A percentile compares a stretch with the other conserved stretches of the same genome.
phyloP scores from a whole-genome alignment of 2,329 filamentous ascomycete species.

The Drechslerella coelobrocha region DNA sequence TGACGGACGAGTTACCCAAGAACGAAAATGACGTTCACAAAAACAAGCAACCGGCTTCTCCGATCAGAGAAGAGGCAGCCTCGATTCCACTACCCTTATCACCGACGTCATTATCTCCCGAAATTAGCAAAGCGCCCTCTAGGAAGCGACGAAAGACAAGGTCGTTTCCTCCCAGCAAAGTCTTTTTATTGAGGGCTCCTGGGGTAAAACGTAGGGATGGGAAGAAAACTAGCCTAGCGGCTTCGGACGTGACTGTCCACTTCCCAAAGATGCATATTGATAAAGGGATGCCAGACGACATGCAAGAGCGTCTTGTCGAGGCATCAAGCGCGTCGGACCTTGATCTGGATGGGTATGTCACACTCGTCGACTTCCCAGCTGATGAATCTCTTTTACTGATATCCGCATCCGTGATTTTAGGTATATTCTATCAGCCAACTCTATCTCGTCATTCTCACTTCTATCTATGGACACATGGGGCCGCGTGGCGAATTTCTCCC shows the following conservation, averaged over 20 bases:
- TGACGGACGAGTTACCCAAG: too few relatives aligned
- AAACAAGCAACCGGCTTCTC: slow-evolving; percentile 28
- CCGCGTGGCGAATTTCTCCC: slow-evolving; percentile 37
- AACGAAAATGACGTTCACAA: too few relatives aligned
- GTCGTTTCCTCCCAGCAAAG: slow-evolving; percentile 41
- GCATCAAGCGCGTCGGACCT: slow-evolving; percentile 43
- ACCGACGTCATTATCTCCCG: slow-evolving; percentile 24
- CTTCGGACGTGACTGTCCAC: slow-evolving; percentile 43
- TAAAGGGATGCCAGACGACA: slow-evolving; percentile 40
- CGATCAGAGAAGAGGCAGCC: slow-evolving; percentile 22
- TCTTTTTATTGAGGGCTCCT: slow-evolving; percentile 38
- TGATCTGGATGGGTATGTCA: slow-evolving; percentile 40
- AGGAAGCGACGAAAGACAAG: slow-evolving; percentile 37
- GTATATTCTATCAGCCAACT: slow-evolving; percentile 39
- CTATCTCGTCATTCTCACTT: slow-evolving; percentile 44
- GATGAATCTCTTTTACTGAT: neutral
- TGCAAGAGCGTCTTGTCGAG: slow-evolving; percentile 47
- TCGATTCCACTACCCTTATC: slow-evolving; percentile 32
- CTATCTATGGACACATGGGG: slow-evolving; percentile 33
- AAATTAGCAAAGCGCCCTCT: slow-evolving; percentile 39
- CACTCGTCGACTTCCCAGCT: too few relatives aligned
- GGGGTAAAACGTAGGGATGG: slow-evolving; percentile 38
- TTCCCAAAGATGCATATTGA: slow-evolving; percentile 48
- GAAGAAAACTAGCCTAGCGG: slow-evolving; percentile 41
- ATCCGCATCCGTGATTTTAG: slow-evolving; percentile 1